Evolutionary conservation across 306 rosid genomes (phyloP), one percentile per base, ranked within the genome.

Genomic region (Prunus davidiana): DNA sequence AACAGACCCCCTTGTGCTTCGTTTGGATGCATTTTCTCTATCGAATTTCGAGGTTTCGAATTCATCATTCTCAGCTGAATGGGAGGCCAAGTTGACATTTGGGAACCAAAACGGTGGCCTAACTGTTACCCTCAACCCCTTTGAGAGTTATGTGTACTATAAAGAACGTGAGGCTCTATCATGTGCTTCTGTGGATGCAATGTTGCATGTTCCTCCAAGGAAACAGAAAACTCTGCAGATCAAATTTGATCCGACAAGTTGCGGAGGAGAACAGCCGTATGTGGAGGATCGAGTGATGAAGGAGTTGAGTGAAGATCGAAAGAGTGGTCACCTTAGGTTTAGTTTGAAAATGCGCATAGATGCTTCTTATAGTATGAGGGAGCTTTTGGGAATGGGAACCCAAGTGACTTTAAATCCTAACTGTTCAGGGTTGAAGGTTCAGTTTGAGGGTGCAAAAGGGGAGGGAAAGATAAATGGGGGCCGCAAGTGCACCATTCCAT

Each of bases 311-410:
- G 82, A 77, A 38, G 92, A 88, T 56, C 81, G 70, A 50, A 75
- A 15, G 9, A 79, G 81, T 64, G 89, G 84, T 38, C 14, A 61
- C 3, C 12, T 90, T 61, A 86, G 41, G 32, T 86, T 90, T 32
- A 87, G 92, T 12, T 75, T 90, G 77, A 58, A 85, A 62, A 76
- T 88, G 83, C 82, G 57, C 69, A 82, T 82, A 27, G 25, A 72
- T 41, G 84, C 84, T 41, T 62, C 73, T 4, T 80, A 80, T 55
- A 49, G 77, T 49, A 25, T 80, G 76, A 69, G 71, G 67, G 76
- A 73, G 19, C 27, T 75, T 3, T 28, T 80, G 62, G 80, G 84
- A 32, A 54, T 80, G 34, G 84, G 84, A 55, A 80, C 84, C 24
- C 73, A 73, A 25, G 76, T 80, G 70, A 69, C 50, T 45, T 41